phyloP scores from a whole-genome alignment of 495 filamentous ascomycete species.

The Platismatia glauca region DNA sequence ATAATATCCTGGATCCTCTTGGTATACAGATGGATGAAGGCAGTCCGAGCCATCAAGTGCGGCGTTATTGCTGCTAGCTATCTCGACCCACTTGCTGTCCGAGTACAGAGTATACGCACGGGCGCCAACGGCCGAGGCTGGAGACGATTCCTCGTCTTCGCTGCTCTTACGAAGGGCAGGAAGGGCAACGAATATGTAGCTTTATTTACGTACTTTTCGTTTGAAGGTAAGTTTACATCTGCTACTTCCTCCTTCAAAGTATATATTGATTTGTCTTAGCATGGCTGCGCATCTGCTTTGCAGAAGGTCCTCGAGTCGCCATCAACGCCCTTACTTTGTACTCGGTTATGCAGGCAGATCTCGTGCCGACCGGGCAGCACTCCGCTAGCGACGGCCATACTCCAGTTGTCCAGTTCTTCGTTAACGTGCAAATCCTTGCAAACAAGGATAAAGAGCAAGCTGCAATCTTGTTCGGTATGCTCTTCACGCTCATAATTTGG shows the following conservation, averaged over 20 bases:
- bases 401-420: constrained; percentile 55
- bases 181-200: constrained; percentile 88
- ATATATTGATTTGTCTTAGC: constrained; percentile 38
- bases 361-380: constrained; percentile 52
- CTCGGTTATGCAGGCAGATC: constrained; percentile 61
- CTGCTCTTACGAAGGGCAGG: constrained; percentile 82
- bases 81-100: constrained; percentile 74
- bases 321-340: constrained; percentile 84
- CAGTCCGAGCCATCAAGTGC: constrained; percentile 66
- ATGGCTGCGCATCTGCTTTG: constrained; percentile 80
- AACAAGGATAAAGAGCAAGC: constrained; percentile 64
- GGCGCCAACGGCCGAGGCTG: constrained; percentile 59
- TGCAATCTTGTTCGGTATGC: constrained; percentile 76
- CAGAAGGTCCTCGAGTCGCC: constrained; percentile 81
- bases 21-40: constrained; percentile 64
- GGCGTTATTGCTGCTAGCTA: constrained; percentile 87
- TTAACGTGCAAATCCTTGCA: constrained; percentile 65
- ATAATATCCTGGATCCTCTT: constrained; percentile 75
- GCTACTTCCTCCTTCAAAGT: not conserved
- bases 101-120: constrained; percentile 67
- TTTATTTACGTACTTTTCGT: constrained; percentile 88
- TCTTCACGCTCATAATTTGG: constrained; percentile 88
- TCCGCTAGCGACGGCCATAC: constrained; percentile 41
- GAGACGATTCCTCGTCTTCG: constrained; percentile 84
- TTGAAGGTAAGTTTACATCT: constrained; percentile 56